Evolutionary conservation across 495 filamentous ascomycete genomes (phyloP).

Genomic region (Penicillium bialowiezense): DNA sequence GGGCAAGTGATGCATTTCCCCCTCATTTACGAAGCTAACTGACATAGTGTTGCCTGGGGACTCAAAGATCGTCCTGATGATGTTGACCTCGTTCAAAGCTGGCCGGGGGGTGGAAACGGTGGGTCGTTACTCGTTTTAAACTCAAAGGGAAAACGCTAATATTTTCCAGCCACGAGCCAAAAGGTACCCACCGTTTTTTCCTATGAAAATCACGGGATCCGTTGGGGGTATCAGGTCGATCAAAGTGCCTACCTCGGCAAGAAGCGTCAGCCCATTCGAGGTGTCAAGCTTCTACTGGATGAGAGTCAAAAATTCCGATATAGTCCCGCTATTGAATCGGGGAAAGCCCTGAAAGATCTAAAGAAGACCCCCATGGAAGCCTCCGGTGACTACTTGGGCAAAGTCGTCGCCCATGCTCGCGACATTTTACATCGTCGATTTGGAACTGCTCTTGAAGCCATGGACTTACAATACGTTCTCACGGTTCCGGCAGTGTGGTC

Average conservation of each 20-base stretch:
- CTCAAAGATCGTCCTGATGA: conserved; percentile 19
- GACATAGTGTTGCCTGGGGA: no score
- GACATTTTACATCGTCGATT: conserved; percentile 28
- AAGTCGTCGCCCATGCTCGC: conserved; percentile 35
- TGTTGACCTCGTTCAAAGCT: conserved; percentile 33
- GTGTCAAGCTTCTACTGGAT: conserved; percentile 41
- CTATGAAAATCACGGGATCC: conserved; percentile 24
- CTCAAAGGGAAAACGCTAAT: no score
- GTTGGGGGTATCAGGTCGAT: conserved; percentile 44
- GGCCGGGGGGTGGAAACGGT: conserved; percentile 31
- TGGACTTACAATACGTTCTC: conserved; percentile 36
- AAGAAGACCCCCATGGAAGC: conserved; percentile 32
- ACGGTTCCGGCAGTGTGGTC: conserved; percentile 58
- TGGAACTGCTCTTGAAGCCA: conserved; percentile 9
- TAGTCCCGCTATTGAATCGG: conserved; percentile 13
- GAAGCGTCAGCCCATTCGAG: conserved; percentile 17
- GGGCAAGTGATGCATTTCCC: conserved; percentile 19
- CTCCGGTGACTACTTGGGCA: conserved; percentile 40
- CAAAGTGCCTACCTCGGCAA: no score
- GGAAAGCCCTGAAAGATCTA: conserved; percentile 11
- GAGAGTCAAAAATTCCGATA: conserved; percentile 16
- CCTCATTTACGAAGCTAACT: no score
- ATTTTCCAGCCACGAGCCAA: conserved; percentile 23
- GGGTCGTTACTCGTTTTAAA: no score
- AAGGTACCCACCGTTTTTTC: conserved; percentile 50